Evolutionary conservation across 2,329 filamentous ascomycete species (phyloP), one percentile per base, ranked within the genome.

Genomic region (Diaporthe vexans): DNA sequence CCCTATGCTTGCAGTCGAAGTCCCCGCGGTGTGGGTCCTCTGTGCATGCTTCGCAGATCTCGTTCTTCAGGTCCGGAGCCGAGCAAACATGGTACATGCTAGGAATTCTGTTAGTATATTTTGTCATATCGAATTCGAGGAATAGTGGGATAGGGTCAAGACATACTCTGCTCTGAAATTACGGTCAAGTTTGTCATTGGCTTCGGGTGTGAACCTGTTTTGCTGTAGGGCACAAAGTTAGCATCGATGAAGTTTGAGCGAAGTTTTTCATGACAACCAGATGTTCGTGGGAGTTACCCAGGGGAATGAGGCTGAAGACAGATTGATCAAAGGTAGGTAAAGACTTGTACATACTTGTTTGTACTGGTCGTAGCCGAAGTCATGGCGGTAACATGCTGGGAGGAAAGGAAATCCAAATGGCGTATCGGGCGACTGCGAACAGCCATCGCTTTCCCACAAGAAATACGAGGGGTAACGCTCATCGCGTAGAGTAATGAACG

Each of bases 1-100:
- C 24, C 8, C 61, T 67, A 29, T 67, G 61, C 61, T 67, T 67
- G 61, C 61, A 67, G 26, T 67, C 61, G 13, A 67, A 21, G 46
- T 67, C 61, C 29, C 24, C 24, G 15, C 61, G 61, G 29, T 67
- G 46, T 2, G 61, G 61, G 46, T 67, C 61, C 4, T 67, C 61
- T 17, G 29, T 21, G 52, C 61, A 67, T 52, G 46, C 46, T 7
- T 52, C 13, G 61, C 61, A 67, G n/a, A 67, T 26, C 4, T 67
- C 61, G 3, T 37, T 37, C 10, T 52, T 17, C 4, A 67, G 46
- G 35, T 37, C 61, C 35, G 61, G 46, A 37, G 9, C 33, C 10
- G 61, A 24, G 13, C 61, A 67, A 26, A 37, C 24, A 13, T 67
- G 46, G 15, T 67, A 52, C 46, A 67, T 29, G 52, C 61, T 67